Conservation (phyloP, 2,329 filamentous ascomycete species). For the Exophiala sideris region DNA sequence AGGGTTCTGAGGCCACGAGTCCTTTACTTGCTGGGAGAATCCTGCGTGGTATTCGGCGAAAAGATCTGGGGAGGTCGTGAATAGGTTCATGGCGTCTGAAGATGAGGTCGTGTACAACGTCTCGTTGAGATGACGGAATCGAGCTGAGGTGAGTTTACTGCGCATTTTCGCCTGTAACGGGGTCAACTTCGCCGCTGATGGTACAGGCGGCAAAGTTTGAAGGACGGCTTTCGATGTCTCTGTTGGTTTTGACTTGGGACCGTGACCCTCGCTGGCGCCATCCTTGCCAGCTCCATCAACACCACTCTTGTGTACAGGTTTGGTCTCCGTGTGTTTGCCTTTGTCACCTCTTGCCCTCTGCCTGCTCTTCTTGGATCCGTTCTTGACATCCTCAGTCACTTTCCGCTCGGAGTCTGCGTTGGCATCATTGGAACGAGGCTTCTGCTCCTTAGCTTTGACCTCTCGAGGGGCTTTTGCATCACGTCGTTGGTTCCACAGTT, state of each 20-base stretch:
- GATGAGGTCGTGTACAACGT: constrained; percentile 93
- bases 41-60: constrained; percentile 95
- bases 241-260: neutral
- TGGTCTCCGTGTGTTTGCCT: too few relatives aligned
- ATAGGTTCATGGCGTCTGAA: constrained; percentile 74
- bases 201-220: constrained; percentile 39
- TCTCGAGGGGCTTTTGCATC: constrained; percentile 18
- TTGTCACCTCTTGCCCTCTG: too few relatives aligned
- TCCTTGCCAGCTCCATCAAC: too few relatives aligned
- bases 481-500: constrained; percentile 69
- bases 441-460: neutral
- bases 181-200: constrained; percentile 65
- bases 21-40: constrained; percentile 90
- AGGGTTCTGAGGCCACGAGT: constrained; percentile 90
- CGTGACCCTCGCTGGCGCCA: constrained; percentile 1
- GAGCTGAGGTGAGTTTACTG: constrained; percentile 87
- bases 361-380: too few relatives aligned
- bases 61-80: constrained; percentile 82
- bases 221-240: constrained; percentile 7
- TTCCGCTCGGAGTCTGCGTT: neutral
- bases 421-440: constrained; percentile 8
- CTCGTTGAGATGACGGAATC: constrained; percentile 96
- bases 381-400: neutral
- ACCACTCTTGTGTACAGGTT: too few relatives aligned
- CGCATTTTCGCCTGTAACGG: constrained; percentile 92